A percentile compares a stretch with the other conserved stretches of the same genome.
These are phyloP conservation scores for Syzygium oleosum DNA, from an alignment of 345 rosid species.

Conservation along the genomic window DNA sequence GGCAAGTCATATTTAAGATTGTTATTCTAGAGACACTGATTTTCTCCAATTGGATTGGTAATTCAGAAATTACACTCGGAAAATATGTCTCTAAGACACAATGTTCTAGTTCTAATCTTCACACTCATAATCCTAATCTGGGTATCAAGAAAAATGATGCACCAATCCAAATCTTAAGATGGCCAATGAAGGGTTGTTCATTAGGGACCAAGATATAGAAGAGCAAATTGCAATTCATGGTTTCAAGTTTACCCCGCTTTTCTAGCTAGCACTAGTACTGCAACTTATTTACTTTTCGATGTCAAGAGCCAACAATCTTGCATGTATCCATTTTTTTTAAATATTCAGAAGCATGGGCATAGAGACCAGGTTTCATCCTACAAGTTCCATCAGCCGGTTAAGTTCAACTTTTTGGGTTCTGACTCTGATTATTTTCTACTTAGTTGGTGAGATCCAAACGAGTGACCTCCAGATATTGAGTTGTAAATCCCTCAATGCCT, in stretches of 20 bases:
- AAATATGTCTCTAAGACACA: background rate
- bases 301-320: background rate
- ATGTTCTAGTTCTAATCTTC: background rate
- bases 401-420: background rate
- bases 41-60: background rate
- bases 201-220: background rate
- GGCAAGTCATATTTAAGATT: background rate
- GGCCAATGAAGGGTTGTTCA: background rate
- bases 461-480: background rate
- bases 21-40: background rate
- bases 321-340: background rate
- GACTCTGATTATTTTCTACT: rapidly evolving
- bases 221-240: background rate
- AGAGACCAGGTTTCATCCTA: background rate
- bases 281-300: background rate
- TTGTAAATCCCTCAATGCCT: background rate
- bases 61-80: background rate
- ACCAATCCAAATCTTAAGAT: background rate
- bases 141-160: background rate
- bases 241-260: background rate
- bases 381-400: background rate
- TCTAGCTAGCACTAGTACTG: background rate
- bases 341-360: background rate
- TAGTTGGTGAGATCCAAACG: background rate
- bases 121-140: background rate